Base-by-base conservation (phyloP, 306 rosid species). In the Cicer judaicum region DNA sequence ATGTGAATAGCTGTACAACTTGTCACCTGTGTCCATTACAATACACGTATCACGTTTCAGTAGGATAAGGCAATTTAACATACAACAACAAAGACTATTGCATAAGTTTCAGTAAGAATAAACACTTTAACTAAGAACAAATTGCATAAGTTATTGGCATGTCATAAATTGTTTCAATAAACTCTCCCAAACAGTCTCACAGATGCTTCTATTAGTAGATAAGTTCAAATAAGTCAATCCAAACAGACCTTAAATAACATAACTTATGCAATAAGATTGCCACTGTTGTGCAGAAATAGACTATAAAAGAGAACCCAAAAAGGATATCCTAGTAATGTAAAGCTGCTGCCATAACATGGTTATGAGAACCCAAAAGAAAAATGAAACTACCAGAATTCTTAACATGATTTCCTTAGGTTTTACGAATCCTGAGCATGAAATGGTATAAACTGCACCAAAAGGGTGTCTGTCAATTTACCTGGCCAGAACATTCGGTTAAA, bases 381-480 rank as follows among this genome's bases (percentile, higher is more conserved):
- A 29, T 9, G 55, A 11, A 47, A 65, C 75, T 19, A 62, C 49
- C 48, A 19, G 24, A 46, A 75, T 77, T 70, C 48, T 42, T 42
- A 65, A 38, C 49, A 70, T 41, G 29, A 78, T 78, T 70, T 70
- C 16, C 39, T 24, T 71, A 43, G 64, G n/a, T 56, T 70, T 68
- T 40, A 70, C 10, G 11, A 70, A 78, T 53, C 39, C 49, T 62
- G 66, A 10, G 54, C 21, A 24, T 15, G 40, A 62, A 55, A 44
- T 43, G 74, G 50, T 64, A 3, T 3, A 57, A 12, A 73, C 67
- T 65, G 65, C 7, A 34, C 13, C 55, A 19, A 78, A 15, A 64
- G 19, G n/a, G 57, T 18, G 60, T 34, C 62, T 10, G 68, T 64
- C 39, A 48, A 65, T 36, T 75, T 87, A 93, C 93, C 96, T 73